Evolutionary conservation across 2,329 filamentous ascomycete genomes (phyloP).

Genomic region (Penicillium olsonii): DNA sequence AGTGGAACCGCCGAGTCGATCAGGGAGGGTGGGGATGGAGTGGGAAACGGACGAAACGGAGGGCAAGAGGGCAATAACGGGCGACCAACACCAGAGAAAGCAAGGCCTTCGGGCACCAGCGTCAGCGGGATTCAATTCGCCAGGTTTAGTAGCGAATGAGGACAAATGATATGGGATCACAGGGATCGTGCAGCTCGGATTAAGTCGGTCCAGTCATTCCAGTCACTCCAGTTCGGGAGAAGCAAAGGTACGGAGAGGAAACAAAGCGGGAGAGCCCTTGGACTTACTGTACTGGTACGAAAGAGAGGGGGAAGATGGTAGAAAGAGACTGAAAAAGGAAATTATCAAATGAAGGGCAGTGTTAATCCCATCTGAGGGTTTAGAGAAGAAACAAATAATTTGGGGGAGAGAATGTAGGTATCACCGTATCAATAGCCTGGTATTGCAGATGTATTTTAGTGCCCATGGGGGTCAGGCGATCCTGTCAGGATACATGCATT

Average conservation of each 20-base stretch:
- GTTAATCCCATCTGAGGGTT: slow-evolving; percentile 2
- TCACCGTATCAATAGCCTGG: slow-evolving; percentile 10
- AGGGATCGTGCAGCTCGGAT: slow-evolving; percentile 33
- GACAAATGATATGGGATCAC: slow-evolving; percentile 30
- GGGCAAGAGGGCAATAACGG: slow-evolving; percentile 18
- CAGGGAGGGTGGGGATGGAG: slow-evolving; percentile 29
- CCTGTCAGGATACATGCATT: neutral
- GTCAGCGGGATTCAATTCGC: slow-evolving; percentile 32
- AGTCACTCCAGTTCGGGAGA: neutral
- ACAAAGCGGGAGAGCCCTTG: neutral
- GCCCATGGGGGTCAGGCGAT: slow-evolving; percentile 1
- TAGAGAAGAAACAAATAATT: neutral
- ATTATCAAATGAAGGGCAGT: slow-evolving; percentile 4
- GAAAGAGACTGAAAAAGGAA: neutral
- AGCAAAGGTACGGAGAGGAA: neutral
- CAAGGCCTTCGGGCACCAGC: slow-evolving; percentile 41
- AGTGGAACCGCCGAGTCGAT: slow-evolving; percentile 28
- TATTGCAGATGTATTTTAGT: slow-evolving; percentile 4
- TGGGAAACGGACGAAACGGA: slow-evolving; percentile 25
- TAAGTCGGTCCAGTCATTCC: slow-evolving; percentile 25
- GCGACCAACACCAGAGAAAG: slow-evolving; percentile 30
- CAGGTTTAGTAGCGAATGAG: slow-evolving; percentile 31
- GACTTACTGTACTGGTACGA: neutral
- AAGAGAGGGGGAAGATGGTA: neutral
- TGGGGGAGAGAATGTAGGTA: neutral